Evolutionary conservation across 371 early-diverging fungal genomes (phyloP).

Genomic region (Basidiobolus meristosporus): DNA sequence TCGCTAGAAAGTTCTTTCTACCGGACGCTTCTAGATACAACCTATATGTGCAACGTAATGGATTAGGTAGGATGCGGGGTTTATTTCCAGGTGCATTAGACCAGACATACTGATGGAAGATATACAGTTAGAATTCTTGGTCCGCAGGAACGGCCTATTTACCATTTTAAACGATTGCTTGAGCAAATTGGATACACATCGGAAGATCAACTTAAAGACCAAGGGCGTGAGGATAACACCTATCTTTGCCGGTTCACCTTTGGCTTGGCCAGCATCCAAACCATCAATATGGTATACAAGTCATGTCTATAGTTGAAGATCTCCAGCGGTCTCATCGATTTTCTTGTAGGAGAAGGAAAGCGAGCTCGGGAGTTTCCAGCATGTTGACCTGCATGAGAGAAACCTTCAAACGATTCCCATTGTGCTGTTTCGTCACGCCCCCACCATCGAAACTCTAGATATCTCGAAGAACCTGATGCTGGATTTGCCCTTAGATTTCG

Average conservation of each 20-base stretch:
- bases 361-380: conserved; percentile 9
- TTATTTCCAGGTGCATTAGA: neutral
- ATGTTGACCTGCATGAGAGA: conserved; percentile 35
- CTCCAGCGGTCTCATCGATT: neutral
- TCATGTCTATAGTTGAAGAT: no score
- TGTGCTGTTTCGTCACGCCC: conserved; percentile 38
- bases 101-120: conserved; percentile 7
- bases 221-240: conserved; percentile 70
- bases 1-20: conserved; percentile 59
- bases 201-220: conserved; percentile 51
- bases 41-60: conserved; percentile 34
- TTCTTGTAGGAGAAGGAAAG: conserved; percentile 13
- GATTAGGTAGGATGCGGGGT: conserved; percentile 19
- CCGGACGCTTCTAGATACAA: conserved; percentile 49
- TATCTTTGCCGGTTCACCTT: conserved; percentile 62
- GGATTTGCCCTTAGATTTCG: conserved; percentile 51
- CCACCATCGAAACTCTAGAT: conserved; percentile 40
- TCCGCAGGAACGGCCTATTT: conserved; percentile 44
- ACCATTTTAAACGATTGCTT: conserved; percentile 40
- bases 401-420: conserved; percentile 54
- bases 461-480: conserved; percentile 49
- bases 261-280: conserved; percentile 3
- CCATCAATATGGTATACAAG: neutral
- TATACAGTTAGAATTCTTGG: conserved; percentile 35
- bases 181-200: conserved; percentile 61